phyloP scores from a whole-genome alignment of 192 early-diverging fungal genomes.

The Gigaspora rosea region DNA sequence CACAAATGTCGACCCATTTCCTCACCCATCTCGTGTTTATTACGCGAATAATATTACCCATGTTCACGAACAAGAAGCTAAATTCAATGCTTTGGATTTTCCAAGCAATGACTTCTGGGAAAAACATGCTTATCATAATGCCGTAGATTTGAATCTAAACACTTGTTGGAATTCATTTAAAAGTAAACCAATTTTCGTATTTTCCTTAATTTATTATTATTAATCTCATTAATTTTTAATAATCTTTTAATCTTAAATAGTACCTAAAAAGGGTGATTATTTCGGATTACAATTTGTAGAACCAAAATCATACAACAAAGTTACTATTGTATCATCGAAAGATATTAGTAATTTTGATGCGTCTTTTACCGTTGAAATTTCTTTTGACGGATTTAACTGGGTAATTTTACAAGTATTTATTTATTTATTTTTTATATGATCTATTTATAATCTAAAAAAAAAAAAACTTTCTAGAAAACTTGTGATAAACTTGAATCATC shows the following conservation, averaged over 20 bases:
- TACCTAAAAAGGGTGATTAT: constrained; percentile 46
- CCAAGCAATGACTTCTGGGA: constrained; percentile 44
- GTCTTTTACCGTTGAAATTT: constrained; percentile 10
- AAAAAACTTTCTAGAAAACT: not conserved
- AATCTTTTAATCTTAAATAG: constrained; percentile 21
- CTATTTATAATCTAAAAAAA: not conserved
- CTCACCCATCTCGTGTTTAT: constrained; percentile 45
- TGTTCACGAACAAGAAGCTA: constrained; percentile 44
- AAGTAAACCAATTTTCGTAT: constrained; percentile 30
- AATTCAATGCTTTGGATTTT: constrained; percentile 46
- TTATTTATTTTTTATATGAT: not conserved
- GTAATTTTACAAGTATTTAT: not conserved
- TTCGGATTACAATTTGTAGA: constrained; percentile 55
- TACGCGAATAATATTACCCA: constrained; percentile 41
- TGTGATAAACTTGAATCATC: not conserved
- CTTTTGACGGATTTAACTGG: constrained; percentile 9
- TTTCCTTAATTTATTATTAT: not conserved
- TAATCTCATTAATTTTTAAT: not conserved
- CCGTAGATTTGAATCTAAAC: constrained; percentile 47
- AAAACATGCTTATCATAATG: constrained; percentile 47
- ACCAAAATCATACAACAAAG: constrained; percentile 23
- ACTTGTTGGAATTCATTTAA: constrained; percentile 58
- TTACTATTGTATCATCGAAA: constrained; percentile 23
- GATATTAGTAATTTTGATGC: constrained; percentile 18
- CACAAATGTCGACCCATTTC: constrained; percentile 55